Conservation (phyloP, 768 basidiomycete genomes). For the Tylopilus subfusipes region DNA sequence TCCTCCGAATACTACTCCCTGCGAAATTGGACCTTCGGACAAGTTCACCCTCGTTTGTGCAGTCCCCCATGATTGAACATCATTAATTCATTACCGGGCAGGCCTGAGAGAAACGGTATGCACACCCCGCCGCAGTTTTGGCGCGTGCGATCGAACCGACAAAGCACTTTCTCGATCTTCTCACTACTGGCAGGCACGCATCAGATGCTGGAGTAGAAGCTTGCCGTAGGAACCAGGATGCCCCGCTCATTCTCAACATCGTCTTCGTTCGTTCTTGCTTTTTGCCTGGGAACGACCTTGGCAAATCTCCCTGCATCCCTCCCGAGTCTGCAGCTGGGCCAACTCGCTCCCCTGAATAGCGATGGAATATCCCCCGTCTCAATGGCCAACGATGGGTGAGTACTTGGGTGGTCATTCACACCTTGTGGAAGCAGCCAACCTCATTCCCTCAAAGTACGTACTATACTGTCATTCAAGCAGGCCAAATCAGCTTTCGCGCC, state of each 20-base stretch:
- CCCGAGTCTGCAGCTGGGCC: slow-evolving; percentile 13
- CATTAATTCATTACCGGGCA: neutral
- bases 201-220: slow-evolving; percentile 22
- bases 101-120: neutral
- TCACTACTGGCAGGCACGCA: neutral
- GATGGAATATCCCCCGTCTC: slow-evolving; percentile 44
- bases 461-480: slow-evolving; percentile 56
- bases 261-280: slow-evolving; percentile 5
- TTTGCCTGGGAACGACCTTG: slow-evolving; percentile 8
- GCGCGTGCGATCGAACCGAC: neutral
- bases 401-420: slow-evolving; percentile 38
- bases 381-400: slow-evolving; percentile 45
- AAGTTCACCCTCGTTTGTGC: neutral
- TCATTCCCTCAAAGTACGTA: slow-evolving; percentile 53
- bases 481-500: slow-evolving; percentile 62
- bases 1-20: slow-evolving; percentile 9
- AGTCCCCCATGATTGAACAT: neutral
- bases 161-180: neutral
- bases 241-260: slow-evolving; percentile 9
- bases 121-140: neutral
- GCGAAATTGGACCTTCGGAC: slow-evolving; percentile 5
- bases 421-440: neutral
- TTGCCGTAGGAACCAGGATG: slow-evolving; percentile 18
- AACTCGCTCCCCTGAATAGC: slow-evolving; percentile 24
- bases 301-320: slow-evolving; percentile 1